Base-by-base conservation (phyloP, 1,284 basidiomycete species). In the Amylostereum areolatum region DNA sequence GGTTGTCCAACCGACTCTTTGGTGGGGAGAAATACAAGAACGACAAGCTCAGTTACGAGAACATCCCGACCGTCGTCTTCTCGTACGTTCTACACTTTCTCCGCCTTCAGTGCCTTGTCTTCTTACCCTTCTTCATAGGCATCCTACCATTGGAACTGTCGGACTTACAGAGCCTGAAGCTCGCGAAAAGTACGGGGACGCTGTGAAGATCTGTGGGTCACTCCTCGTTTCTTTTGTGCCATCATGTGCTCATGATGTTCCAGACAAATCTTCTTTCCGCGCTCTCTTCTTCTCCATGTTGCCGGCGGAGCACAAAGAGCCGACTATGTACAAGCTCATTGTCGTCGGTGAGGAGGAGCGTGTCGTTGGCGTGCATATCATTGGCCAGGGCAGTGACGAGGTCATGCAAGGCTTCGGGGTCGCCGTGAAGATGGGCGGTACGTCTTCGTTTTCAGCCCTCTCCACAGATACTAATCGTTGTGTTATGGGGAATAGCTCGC, bases 61-160 rank as follows among this genome's bases (percentile, higher is more conserved):
- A 97, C 66, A 94, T 99, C 55, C 89, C 97, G 3, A 89, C 84
- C 40, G 94, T 97, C 54, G 92, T 97, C 51, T 97, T 97, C 73
- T 92, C 93, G 88, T 92, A 55, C 63, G 88, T 77, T 9, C 34
- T 39, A 28, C n/a, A 11, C 46, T 39, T 47, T 47, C 10, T 32
- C 40, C 10, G 42, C 32, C 43, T 12, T 29, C 54, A 45, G 35
- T 42, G 11, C 4, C 24, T 45, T 42, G 43, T 47, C 31, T 47
- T 42, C 52, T 33, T 27, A 49, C 41, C 36, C 43, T 43, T 46
- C 11, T 37, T 49, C 32, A 2, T 51, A 92, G 90, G 4, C 94
- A 97, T 67, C 94, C 94, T 1, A 83, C 94, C 9, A 89, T 95
- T 55, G 94, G 94, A 31, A 89, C 92, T 9, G 90, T 96, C 43